A percentile compares a stretch with the other conserved stretches of the same genome.
phyloP scores from a whole-genome alignment of 305 asterid genomes.

The Striga hermonthica region DNA sequence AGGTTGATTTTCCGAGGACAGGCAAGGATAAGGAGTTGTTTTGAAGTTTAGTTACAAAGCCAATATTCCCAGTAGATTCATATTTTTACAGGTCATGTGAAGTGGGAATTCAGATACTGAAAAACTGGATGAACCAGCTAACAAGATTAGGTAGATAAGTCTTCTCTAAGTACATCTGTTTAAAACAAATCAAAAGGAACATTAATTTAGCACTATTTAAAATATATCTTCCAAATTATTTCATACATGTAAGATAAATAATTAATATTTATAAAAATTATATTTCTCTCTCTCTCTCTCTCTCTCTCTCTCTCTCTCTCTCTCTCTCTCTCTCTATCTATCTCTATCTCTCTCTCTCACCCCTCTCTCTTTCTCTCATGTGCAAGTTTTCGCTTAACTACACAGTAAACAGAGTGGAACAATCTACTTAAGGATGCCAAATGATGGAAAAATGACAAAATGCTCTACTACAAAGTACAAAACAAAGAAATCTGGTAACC shows the following conservation, averaged over 20 bases:
- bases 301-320: too few species aligned
- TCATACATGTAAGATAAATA: too few species aligned
- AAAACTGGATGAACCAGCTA: not conserved
- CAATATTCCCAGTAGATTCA: not conserved
- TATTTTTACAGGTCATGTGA: not conserved
- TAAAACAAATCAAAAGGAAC: too few species aligned
- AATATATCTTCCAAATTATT: too few species aligned
- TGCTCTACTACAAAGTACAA: not conserved
- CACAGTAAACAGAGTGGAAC: not conserved
- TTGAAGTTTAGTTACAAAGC: not conserved
- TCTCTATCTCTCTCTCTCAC: too few species aligned
- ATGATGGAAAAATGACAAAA: constrained; percentile 16
- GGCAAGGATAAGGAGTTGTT: not conserved
- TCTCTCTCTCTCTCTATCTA: too few species aligned
- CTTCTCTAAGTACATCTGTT: not conserved
- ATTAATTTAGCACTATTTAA: too few species aligned
- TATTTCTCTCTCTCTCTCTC: too few species aligned
- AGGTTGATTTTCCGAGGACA: constrained; percentile 2
- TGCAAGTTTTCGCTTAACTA: too few species aligned
- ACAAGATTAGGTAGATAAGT: not conserved
- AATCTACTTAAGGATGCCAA: not conserved
- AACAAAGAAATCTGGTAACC: not conserved
- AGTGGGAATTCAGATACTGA: not conserved
- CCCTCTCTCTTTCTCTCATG: too few species aligned
- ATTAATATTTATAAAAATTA: too few species aligned